Percentiles rank a stretch among this genome's conserved stretches.
Conservation (phyloP, 257 asterid species). For the Solanum boliviense region DNA sequence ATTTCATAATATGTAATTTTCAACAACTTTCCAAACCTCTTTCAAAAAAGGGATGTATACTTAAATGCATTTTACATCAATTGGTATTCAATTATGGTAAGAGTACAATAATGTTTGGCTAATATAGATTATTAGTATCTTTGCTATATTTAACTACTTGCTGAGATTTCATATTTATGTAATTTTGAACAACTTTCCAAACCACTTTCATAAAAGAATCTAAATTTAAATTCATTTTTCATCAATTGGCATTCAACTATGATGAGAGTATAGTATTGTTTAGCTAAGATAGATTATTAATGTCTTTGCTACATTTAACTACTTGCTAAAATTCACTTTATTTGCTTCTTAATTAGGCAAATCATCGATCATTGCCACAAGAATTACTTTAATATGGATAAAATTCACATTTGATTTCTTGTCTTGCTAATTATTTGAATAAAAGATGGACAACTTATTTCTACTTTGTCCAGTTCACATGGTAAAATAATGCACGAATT, state of each 20-base stretch:
- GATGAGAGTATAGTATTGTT: too few species aligned
- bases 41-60: not conserved
- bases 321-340: not conserved
- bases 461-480: not conserved
- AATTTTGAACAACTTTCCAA: not conserved
- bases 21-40: not conserved
- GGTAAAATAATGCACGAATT: not conserved
- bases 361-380: not conserved
- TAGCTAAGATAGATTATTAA: not conserved
- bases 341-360: not conserved
- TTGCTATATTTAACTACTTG: not conserved
- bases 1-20: not conserved
- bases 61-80: not conserved
- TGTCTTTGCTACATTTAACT: not conserved
- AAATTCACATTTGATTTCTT: not conserved
- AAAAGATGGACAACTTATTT: not conserved
- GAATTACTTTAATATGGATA: not conserved
- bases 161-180: not conserved
- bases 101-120: not conserved
- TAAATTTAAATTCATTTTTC: not conserved
- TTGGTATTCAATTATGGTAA: not conserved
- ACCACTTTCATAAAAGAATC: not conserved
- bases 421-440: not conserved
- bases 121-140: not conserved
- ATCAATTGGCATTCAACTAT: too few species aligned